Conservation (phyloP, 257 asterid species). For the Henckelia pumila region DNA sequence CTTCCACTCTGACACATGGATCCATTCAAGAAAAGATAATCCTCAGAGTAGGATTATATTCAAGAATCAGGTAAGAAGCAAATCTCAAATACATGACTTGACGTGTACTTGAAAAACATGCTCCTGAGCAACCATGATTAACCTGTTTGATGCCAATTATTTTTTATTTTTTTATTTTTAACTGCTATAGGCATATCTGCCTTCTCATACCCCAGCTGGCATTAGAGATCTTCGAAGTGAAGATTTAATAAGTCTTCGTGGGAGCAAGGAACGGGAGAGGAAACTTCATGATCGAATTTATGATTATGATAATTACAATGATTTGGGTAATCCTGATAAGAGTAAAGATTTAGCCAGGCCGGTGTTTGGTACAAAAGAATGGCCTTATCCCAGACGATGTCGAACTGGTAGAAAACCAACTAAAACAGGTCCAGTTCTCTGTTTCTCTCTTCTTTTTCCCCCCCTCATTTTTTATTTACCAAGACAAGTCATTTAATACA, state of each 20-base stretch:
- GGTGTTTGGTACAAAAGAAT: slow-evolving; percentile 52
- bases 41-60: slow-evolving; percentile 76
- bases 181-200: slow-evolving; percentile 60
- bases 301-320: slow-evolving; percentile 80
- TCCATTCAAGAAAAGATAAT: slow-evolving; percentile 68
- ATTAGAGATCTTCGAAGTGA: slow-evolving; percentile 67
- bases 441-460: background rate
- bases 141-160: slow-evolving; percentile 1
- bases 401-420: slow-evolving; percentile 76
- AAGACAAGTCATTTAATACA: background rate
- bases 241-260: slow-evolving; percentile 66
- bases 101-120: background rate
- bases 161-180: background rate
- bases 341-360: slow-evolving; percentile 57
- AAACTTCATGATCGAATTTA: slow-evolving; percentile 71
- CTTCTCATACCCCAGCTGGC: slow-evolving; percentile 83
- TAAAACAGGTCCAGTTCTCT: slow-evolving; percentile 50
- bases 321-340: slow-evolving; percentile 85
- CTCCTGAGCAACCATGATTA: background rate
- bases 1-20: slow-evolving; percentile 86
- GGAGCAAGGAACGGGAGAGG: slow-evolving; percentile 69
- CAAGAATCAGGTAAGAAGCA: slow-evolving; percentile 57
- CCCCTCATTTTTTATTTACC: background rate
- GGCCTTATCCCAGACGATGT: slow-evolving; percentile 92
- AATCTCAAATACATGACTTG: background rate